Evolutionary conservation across 2,329 filamentous ascomycete species (phyloP), one percentile per base, ranked within the genome.

Genomic region (Pestalotiopsis sp.): DNA sequence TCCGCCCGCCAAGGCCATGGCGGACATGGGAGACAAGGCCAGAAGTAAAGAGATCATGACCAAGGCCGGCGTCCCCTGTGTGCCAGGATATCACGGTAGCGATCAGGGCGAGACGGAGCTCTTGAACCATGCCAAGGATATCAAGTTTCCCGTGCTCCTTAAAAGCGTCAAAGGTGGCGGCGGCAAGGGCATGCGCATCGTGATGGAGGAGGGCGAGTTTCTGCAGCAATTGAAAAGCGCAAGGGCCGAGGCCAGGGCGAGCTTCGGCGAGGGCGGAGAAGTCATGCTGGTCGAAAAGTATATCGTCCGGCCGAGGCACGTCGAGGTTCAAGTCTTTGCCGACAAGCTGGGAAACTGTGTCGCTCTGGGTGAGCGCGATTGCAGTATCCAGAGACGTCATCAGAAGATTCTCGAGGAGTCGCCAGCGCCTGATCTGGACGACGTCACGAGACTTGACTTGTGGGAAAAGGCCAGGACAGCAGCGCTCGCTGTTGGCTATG

Each of bases 11-110:
- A 87, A 89, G 65, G 95, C 95, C 73, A 94, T 93, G 77, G 84
- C 92, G 69, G 89, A 95, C 77, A 91, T 94, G 79, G 85, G 86
- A 59, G 89, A 87, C 71, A 87, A 93, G 79, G 87, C 91, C 1
- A 90, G 91, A 63, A 88, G 91, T 66, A 99, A 99, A 81, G 93
- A 97, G 78, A 98, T 99, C 77, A 98, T 99, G 96, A 94, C 89
- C 41, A 90, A 90, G 4, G 95, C 96, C n/a, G 94, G 94, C 9
- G 96, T 99, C 3, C 95, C 95, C 4, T 98, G 96, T 76, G 96
- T 99, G 63, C 96, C 96, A 0, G 96, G 96, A 0, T 99, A 99
- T 76, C 96, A 98, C 78, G 96, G 96, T 20, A 76, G 86, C 1
- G 93, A 97, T 66, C 96, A 99, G 82, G 89, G 92, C 63, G 85